Conservation (phyloP, 2,329 filamentous ascomycete species). For the Lithohypha guttulata region DNA sequence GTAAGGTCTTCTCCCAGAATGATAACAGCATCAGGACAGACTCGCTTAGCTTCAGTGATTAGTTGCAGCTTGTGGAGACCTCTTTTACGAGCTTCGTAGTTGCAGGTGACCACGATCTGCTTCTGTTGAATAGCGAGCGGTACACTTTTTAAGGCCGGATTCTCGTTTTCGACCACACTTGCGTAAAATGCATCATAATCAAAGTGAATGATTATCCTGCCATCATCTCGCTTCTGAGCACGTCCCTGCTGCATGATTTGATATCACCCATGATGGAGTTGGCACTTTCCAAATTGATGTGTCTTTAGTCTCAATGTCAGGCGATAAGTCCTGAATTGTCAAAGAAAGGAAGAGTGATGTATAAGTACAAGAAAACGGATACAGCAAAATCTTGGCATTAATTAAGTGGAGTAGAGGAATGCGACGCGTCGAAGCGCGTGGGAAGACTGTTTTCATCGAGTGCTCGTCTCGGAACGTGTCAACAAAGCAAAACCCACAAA, state of each 20-base stretch:
- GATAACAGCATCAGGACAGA: constrained; percentile 76
- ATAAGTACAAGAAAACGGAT: background rate
- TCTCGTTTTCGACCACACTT: constrained; percentile 73
- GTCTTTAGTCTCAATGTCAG: no score
- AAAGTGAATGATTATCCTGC: constrained; percentile 69
- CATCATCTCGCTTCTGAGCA: constrained; percentile 43
- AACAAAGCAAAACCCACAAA: background rate
- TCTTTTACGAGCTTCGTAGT: constrained; percentile 73
- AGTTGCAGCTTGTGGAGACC: constrained; percentile 67
- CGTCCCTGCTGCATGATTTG: constrained; percentile 24
- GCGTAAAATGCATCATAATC: constrained; percentile 75
- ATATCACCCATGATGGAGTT: constrained; percentile 13
- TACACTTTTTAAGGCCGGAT: constrained; percentile 58
- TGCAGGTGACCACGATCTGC: constrained; percentile 84
- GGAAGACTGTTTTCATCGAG: no score
- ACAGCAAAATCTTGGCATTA: background rate
- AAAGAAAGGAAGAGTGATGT: no score
- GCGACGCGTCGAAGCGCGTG: no score
- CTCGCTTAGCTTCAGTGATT: constrained; percentile 65
- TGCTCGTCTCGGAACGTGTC: no score
- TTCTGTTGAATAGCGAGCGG: constrained; percentile 86
- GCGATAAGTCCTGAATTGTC: no score
- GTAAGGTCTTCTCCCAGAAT: constrained; percentile 79
- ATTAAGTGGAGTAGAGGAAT: no score
- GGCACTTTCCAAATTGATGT: no score